These are phyloP conservation scores for Boletellus deceptivus DNA, from an alignment of 1,284 basidiomycete species.

Conservation along the genomic window DNA sequence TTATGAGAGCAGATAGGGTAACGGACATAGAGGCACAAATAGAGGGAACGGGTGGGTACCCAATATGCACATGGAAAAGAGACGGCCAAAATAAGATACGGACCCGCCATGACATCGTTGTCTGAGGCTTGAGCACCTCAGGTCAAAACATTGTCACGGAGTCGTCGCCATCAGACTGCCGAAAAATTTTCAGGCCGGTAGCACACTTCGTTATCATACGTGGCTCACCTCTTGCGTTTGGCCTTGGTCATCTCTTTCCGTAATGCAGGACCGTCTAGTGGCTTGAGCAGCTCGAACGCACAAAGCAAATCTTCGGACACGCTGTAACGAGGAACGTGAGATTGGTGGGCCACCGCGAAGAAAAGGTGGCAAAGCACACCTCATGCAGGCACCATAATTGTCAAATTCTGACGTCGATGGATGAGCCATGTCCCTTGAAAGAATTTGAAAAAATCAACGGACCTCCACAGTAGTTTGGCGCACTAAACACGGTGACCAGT, in stretches of 20 bases:
- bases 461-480: constrained; percentile 98
- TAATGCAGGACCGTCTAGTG: constrained; percentile 90
- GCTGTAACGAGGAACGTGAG: constrained; percentile 39
- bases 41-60: constrained; percentile 17
- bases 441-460: constrained; percentile 18
- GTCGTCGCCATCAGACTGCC: constrained; percentile 35
- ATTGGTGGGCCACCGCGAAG: background rate
- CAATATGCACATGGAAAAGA: constrained; percentile 25
- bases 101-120: constrained; percentile 6
- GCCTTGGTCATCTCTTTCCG: constrained; percentile 99
- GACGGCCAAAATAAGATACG: constrained; percentile 22
- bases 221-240: constrained; percentile 85
- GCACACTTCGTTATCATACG: background rate
- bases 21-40: constrained; percentile 16
- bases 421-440: constrained; percentile 16
- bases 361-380: constrained; percentile 41
- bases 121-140: constrained; percentile 9
- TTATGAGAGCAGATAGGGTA: constrained; percentile 29
- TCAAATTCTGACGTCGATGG: constrained; percentile 71
- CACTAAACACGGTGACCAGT: constrained; percentile 97
- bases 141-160: constrained; percentile 20
- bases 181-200: constrained; percentile 10
- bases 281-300: constrained; percentile 97
- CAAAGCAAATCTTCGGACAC: constrained; percentile 97
- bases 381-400: constrained; percentile 97